A percentile compares a stretch with the other conserved stretches of the same genome.
Conservation (phyloP, 2,329 filamentous ascomycete genomes). For the Claviceps pazoutovae region DNA sequence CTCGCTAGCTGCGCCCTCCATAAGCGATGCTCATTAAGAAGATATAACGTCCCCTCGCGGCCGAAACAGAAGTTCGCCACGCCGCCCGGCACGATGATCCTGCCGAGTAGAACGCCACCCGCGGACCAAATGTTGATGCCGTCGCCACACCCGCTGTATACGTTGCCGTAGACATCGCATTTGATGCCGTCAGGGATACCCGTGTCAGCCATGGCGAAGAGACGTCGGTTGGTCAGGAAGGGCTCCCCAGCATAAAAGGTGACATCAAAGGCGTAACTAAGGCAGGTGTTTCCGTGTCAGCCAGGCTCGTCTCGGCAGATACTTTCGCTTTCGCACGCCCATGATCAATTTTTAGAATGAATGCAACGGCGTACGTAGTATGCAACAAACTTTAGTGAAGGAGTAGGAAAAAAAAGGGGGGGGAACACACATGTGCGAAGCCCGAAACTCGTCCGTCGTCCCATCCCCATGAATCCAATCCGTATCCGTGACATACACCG, state of each 20-base stretch:
- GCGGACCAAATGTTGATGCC: conserved; percentile 35
- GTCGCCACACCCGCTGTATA: conserved; percentile 35
- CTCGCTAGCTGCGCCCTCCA: conserved; percentile 19
- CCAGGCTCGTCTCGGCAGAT: too few species aligned
- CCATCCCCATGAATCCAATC: not conserved
- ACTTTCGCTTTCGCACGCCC: too few species aligned
- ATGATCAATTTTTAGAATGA: too few species aligned
- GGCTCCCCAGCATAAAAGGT: conserved; percentile 14
- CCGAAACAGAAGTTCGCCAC: conserved; percentile 36
- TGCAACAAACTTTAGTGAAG: too few species aligned
- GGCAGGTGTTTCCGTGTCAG: too few species aligned
- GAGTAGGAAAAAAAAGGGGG: too few species aligned
- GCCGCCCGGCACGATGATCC: conserved; percentile 26
- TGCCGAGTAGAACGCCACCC: conserved; percentile 30
- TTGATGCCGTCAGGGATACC: conserved; percentile 36
- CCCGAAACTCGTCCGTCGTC: not conserved
- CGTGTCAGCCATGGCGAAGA: conserved; percentile 35
- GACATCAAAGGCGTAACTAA: conserved; percentile 24
- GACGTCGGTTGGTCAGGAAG: conserved; percentile 31
- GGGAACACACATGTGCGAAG: not conserved
- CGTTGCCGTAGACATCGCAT: conserved; percentile 30
- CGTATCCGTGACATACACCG: conserved; percentile 43
- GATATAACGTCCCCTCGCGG: conserved; percentile 26
- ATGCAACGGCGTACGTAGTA: too few species aligned
- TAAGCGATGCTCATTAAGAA: conserved; percentile 32